Evolutionary conservation across 163 green algal species (phyloP), one percentile per base, ranked within the genome.

Genomic region (Volvox carteri): DNA sequence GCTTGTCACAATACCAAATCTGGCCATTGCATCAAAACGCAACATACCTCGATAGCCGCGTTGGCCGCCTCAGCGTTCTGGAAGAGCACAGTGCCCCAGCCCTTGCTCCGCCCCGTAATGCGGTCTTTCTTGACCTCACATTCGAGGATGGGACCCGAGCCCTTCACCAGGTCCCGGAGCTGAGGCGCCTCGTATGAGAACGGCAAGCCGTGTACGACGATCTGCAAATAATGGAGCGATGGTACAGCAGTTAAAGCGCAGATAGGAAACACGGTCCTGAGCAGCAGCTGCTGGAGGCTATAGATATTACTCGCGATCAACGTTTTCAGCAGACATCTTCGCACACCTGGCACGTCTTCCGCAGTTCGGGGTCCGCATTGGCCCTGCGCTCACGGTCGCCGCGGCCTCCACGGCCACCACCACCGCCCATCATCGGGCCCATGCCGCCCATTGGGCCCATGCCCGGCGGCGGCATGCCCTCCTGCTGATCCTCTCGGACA

Each of bases 171-270:
- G 60, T 95, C 93, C 28, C 83, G 75, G 88, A 92, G 70, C 75
- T 83, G 44, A 25, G 50, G 16, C 28, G 35, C 52, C 54, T 85
- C 84, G 60, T 85, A 88, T 0, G 65, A 91, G 74, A 93, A 97
- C 5, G 95, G 94, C 62, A 97, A 79, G n/a, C 95, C 95, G 75
- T 97, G 93, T 41, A 97, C 92, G 72, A 97, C 93, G 18, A 97
- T 79, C 87, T 96, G 93, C 50, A 44, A 56, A 19, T n/a, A n/a
- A n/a, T n/a, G n/a, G n/a, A n/a, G n/a, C n/a, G n/a, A n/a, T n/a
- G n/a, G n/a, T n/a, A n/a, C n/a, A n/a, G n/a, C n/a, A n/a, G n/a
- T n/a, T n/a, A n/a, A n/a, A n/a, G n/a, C n/a, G n/a, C n/a, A n/a
- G n/a, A n/a, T n/a, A n/a, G n/a, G n/a, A n/a, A n/a, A n/a, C n/a